Evolutionary conservation across 2,329 filamentous ascomycete genomes (phyloP), one percentile per base, ranked within the genome.

Genomic region (Fusarium luffae): DNA sequence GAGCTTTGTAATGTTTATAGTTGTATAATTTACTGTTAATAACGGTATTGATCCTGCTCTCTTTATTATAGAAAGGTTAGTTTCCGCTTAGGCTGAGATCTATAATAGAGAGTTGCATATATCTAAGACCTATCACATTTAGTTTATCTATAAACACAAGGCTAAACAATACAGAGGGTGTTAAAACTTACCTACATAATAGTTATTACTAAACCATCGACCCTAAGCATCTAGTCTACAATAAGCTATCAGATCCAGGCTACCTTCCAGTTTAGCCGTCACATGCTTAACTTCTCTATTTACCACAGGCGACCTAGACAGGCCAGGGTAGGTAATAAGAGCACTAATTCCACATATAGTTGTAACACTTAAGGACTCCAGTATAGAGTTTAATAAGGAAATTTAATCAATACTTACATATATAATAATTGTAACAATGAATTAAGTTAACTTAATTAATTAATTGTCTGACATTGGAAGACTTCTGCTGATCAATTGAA

Each of bases 281-380:
- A 32, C 41, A 27, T 21, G 21, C 18, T 54, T 54, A 21, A 21
- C 28, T 9, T 54, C 52, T 2, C 41, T 41, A 25, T 47, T 54
- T 12, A 47, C 18, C 27, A 54, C 34, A 11, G 34, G 54, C 7
- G 25, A 51, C 18, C 34, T n/a, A 27, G 25, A 25, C 13, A 23
- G 37, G n/a, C 55, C 55, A 21, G 55, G 55, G 19, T 58, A 47
- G 55, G 37, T 58, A 12, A 58, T 27, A 18, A 51, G 52, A 7
- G 55, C 37, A 43, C 55, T 58, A 37, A 58, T 58, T 43, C 55
- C 55, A 34, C 55, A 58, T 47, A 58, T 58, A n/a, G 40, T 58
- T 25, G 37, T 12, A 7, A 57, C 10, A 13, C 14, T 47, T 5
- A 19, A 19, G n/a, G 11, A 41, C 11, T 12, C 10, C 5, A 14